These are phyloP conservation scores for Aspergillus funiculosus DNA, from an alignment of 495 filamentous ascomycete species.

Conservation along the genomic window DNA sequence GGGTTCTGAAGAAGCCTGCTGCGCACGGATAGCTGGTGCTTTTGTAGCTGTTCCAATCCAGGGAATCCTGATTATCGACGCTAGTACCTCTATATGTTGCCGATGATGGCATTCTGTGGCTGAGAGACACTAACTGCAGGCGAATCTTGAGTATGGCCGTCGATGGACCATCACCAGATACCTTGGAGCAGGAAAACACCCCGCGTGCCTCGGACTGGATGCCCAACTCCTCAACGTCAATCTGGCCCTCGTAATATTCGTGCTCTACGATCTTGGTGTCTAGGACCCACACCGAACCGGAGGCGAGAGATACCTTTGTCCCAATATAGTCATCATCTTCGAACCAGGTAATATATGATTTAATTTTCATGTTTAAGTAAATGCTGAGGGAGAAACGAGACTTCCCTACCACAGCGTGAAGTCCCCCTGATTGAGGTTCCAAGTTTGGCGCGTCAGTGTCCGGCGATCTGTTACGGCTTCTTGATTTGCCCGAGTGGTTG, in stretches of 20 bases:
- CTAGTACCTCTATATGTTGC: neutral
- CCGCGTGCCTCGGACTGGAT: conserved; percentile 3
- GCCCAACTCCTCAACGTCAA: neutral
- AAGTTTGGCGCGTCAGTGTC: no score
- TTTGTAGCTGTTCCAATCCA: conserved; percentile 1
- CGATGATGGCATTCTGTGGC: neutral
- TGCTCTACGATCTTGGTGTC: conserved; percentile 1
- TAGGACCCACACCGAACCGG: neutral
- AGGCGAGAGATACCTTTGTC: neutral
- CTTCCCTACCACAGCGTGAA: no score
- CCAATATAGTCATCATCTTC: conserved; percentile 5
- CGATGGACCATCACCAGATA: conserved; percentile 4
- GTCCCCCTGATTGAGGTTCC: no score
- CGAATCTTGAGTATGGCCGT: conserved; percentile 1
- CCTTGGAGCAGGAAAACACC: conserved; percentile 2
- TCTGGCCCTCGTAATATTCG: neutral
- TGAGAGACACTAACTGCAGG: conserved; percentile 1
- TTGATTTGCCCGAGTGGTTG: no score
- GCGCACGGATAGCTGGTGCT: neutral
- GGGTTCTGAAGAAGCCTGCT: neutral
- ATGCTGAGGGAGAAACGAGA: no score
- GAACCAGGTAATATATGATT: conserved; percentile 6
- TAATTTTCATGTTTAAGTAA: neutral
- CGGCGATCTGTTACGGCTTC: no score
- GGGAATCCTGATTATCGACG: conserved; percentile 1